Evolutionary conservation across 179 eudicot genomes (phyloP).

Genomic region (Heliamphora pulchella): DNA sequence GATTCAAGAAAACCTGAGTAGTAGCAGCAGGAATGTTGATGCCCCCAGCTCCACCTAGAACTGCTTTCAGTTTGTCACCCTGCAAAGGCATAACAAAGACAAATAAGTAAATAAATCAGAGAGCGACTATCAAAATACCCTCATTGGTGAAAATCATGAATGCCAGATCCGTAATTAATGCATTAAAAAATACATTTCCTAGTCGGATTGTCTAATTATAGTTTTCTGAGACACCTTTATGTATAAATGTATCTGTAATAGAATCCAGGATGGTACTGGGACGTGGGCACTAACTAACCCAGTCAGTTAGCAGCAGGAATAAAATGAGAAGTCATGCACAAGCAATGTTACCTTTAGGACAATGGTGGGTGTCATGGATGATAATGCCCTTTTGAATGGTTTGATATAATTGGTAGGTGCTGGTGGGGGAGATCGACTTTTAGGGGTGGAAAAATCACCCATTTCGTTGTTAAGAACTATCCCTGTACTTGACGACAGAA

Average conservation of each 20-base stretch:
- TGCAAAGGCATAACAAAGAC: neutral
- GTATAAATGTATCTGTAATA: no score
- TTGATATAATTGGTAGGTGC: conserved; percentile 19
- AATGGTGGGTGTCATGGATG: conserved; percentile 21
- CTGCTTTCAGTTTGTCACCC: conserved; percentile 20
- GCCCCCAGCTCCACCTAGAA: conserved; percentile 35
- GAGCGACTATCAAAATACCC: no score
- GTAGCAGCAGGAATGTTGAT: conserved; percentile 23
- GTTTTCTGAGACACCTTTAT: no score
- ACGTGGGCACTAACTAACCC: neutral
- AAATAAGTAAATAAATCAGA: no score
- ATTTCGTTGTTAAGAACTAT: conserved; percentile 24
- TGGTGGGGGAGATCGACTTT: conserved; percentile 14
- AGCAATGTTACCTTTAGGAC: conserved; percentile 9
- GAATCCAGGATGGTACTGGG: no score
- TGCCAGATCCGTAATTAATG: no score
- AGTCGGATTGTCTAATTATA: no score
- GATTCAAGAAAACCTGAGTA: conserved; percentile 27
- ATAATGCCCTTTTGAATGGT: conserved; percentile 22
- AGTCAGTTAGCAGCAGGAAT: neutral
- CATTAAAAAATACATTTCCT: no score
- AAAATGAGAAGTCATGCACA: no score
- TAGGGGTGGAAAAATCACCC: conserved; percentile 24
- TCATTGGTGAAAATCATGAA: no score
- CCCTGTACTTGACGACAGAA: conserved; percentile 20